These are phyloP conservation scores for Anisogramma anomala DNA, from an alignment of 2,329 filamentous ascomycete species.

Conservation along the genomic window DNA sequence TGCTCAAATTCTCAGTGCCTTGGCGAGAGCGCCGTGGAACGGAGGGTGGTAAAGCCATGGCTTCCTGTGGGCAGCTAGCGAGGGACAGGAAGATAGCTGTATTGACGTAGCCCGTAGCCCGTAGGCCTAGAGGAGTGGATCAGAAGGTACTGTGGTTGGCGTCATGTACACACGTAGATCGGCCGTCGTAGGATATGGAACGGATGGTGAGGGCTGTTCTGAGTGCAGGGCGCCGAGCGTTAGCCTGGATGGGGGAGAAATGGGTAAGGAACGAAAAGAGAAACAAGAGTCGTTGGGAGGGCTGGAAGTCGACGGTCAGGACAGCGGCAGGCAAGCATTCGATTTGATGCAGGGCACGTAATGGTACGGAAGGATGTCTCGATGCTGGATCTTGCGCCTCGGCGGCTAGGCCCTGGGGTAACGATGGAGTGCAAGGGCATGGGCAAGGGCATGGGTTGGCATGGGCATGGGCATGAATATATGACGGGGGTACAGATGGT, in stretches of 20 bases:
- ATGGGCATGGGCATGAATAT: too few relatives aligned
- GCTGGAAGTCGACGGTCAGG: slow-evolving; percentile 7
- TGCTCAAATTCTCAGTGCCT: slow-evolving; percentile 44
- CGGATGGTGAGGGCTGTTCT: not conserved
- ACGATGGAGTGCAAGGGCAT: slow-evolving; percentile 4
- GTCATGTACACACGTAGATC: slow-evolving; percentile 22
- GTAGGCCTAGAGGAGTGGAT: slow-evolving; percentile 21
- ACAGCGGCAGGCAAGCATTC: slow-evolving; percentile 13
- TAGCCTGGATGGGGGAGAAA: slow-evolving; percentile 1
- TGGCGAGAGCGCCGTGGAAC: slow-evolving; percentile 18
- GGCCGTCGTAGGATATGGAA: slow-evolving; percentile 15
- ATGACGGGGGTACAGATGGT: not conserved
- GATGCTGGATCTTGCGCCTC: slow-evolving; percentile 1
- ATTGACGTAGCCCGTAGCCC: slow-evolving; percentile 21
- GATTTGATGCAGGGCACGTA: slow-evolving; percentile 11
- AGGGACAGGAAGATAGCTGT: slow-evolving; percentile 19
- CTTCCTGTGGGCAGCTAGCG: slow-evolving; percentile 19
- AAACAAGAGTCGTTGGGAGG: slow-evolving; percentile 1
- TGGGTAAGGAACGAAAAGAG: not conserved
- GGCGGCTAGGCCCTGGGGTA: slow-evolving; percentile 3
- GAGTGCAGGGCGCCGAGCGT: too few relatives aligned
- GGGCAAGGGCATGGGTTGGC: too few relatives aligned
- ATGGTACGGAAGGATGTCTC: too few relatives aligned
- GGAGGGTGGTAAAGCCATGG: slow-evolving; percentile 20
- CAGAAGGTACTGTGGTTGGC: slow-evolving; percentile 19